These are phyloP conservation scores for Chlamydomonas reinhardtii DNA, from an alignment of 163 green algal genomes.

Conservation along the genomic window DNA sequence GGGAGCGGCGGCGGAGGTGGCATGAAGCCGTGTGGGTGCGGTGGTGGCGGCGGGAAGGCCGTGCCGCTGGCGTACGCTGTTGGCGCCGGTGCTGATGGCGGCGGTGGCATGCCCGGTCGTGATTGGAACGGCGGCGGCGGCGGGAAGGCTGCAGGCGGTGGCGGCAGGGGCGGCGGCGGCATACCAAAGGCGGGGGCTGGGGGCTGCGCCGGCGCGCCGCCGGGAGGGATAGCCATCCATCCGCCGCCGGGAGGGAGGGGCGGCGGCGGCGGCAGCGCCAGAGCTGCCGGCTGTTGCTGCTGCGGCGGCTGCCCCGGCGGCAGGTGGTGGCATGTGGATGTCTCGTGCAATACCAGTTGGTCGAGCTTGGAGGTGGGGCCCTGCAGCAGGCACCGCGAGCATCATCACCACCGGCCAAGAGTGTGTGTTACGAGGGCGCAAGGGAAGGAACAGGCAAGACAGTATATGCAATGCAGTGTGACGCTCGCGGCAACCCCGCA, in stretches of 20 bases:
- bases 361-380: slow-evolving; percentile 44
- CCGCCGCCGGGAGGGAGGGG: neutral
- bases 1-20: neutral
- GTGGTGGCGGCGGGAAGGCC: neutral
- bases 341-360: slow-evolving; percentile 73
- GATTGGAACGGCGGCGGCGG: neutral
- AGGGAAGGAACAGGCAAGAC: too few relatives aligned
- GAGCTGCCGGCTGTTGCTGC: neutral
- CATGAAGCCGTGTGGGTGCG: neutral
- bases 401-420: too few relatives aligned
- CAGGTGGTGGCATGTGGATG: slow-evolving; percentile 24
- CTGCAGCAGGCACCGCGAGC: too few relatives aligned
- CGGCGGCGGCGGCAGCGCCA: slow-evolving; percentile 38
- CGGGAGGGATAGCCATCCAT: too few relatives aligned
- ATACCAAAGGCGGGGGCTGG: neutral
- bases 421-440: too few relatives aligned
- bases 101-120: neutral
- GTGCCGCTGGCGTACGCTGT: too few relatives aligned
- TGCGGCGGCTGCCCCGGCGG: neutral
- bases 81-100: neutral
- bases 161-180: neutral
- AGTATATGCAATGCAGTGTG: too few relatives aligned
- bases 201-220: slow-evolving; percentile 15
- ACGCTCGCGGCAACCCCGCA: too few relatives aligned
- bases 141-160: neutral